phyloP scores from a whole-genome alignment of 1,284 basidiomycete species.

The Rhodotorula sp. region DNA sequence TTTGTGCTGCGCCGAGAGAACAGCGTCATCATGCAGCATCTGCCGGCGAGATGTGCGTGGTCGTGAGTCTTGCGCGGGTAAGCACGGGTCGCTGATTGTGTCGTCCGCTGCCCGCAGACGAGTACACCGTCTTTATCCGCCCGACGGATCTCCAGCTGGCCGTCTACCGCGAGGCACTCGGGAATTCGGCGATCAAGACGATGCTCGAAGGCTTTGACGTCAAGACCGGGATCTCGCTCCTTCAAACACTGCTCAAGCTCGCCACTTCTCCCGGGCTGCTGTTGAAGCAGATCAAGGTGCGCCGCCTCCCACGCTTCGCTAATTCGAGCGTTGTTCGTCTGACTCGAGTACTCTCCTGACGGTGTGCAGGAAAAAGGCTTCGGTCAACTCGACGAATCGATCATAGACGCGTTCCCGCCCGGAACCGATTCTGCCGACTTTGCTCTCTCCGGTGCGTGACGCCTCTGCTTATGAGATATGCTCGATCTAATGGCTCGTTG shows the following conservation, averaged over 20 bases:
- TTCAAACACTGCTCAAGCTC: conserved; percentile 65
- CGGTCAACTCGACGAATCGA: conserved; percentile 58
- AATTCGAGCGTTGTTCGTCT: not conserved
- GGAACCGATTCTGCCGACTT: conserved; percentile 66
- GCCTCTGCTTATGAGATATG: conserved; percentile 52
- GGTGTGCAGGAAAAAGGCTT: conserved; percentile 21
- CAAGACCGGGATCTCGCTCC: conserved; percentile 44
- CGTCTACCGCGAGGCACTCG: conserved; percentile 74
- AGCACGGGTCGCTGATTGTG: too few species aligned
- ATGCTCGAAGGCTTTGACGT: conserved; percentile 40
- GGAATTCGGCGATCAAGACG: conserved; percentile 42
- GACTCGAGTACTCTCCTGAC: not conserved
- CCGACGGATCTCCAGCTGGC: conserved; percentile 77
- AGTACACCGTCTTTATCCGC: conserved; percentile 88
- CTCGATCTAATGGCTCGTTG: conserved; percentile 49
- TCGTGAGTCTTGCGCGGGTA: not conserved
- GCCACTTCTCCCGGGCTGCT: conserved; percentile 90
- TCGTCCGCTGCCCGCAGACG: conserved; percentile 58
- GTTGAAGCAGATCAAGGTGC: conserved; percentile 56
- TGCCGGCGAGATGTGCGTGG: conserved; percentile 82
- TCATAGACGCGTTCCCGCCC: conserved; percentile 62
- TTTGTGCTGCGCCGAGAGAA: conserved; percentile 89
- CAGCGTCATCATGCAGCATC: conserved; percentile 72
- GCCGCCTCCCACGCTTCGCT: not conserved
- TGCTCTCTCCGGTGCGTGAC: conserved; percentile 51